A percentile compares a stretch with the other conserved stretches of the same genome.
Conservation (phyloP, 75 land plant species). For the Picea glauca region DNA sequence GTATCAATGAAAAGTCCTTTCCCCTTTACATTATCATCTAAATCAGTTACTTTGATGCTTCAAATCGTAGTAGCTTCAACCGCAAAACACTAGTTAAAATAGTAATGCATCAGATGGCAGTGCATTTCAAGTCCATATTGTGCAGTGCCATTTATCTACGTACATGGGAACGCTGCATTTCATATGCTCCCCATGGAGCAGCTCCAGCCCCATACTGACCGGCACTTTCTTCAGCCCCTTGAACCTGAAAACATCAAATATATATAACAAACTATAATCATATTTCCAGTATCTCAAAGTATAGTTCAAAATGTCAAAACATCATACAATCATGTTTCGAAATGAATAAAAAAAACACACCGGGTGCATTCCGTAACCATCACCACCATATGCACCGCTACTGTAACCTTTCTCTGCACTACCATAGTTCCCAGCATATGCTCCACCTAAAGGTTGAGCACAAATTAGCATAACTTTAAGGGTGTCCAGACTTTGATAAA, state of each 20-base stretch:
- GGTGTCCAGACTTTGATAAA: too few relatives aligned
- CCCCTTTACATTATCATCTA: neutral
- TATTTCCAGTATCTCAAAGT: neutral
- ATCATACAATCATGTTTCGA: neutral
- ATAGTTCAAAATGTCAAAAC: neutral
- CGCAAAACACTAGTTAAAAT: neutral
- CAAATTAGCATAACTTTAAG: too few relatives aligned
- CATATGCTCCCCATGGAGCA: too few relatives aligned
- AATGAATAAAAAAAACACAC: constrained; percentile 2
- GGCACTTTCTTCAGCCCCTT: too few relatives aligned
- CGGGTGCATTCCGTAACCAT: too few relatives aligned
- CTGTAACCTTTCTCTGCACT: too few relatives aligned
- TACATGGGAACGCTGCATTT: neutral
- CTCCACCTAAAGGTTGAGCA: neutral
- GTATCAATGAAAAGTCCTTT: neutral
- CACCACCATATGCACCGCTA: too few relatives aligned
- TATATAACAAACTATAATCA: neutral
- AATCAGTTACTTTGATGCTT: neutral
- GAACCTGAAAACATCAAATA: constrained; percentile 9
- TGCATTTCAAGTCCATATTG: neutral
- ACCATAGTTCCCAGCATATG: too few relatives aligned
- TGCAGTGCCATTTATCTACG: constrained; percentile 22
- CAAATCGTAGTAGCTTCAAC: constrained; percentile 1
- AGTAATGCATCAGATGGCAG: neutral
- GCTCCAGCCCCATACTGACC: too few relatives aligned